Base-by-base conservation (phyloP, 2,329 filamentous ascomycete genomes). In the Claviceps monticola region DNA sequence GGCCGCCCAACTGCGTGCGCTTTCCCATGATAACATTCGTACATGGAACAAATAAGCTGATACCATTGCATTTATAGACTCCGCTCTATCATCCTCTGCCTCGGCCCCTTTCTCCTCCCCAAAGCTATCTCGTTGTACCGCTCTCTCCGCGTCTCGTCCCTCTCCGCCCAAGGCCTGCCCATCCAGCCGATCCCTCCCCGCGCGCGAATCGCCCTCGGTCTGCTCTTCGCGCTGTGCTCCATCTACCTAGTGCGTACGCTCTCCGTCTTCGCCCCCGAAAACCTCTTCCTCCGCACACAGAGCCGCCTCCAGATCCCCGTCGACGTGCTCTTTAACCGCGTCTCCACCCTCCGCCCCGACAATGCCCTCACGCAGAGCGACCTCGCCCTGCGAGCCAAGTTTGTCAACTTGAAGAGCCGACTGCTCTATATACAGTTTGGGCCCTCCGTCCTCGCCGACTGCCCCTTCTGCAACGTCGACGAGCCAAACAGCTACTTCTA, bases 351-450 rank as follows among this genome's bases (percentile, higher is more conserved):
- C 1, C 77, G 83, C 0, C 70, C 75, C 0, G 58, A 58, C 38
- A 58, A 59, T 42, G 57, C 58, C 9, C 72, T 87, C 2, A 83
- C 79, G 0, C 56, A 68, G 0, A 54, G 65, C 13, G 90, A 97
- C 68, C 72, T 79, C 49, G 68, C 74, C 23, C 74, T 97, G 9
- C 77, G 81, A 50, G 68, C 72, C 26, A 83, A 83, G 59, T 82
- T 97, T 62, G 76, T 80, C 58, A 83, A 78, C 54, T 70, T 83
- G 51, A 82, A 88, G 57, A 84, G 84, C 47, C 78, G 87, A 51
- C 76, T 93, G 54, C 73, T 95, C 7, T 97, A 96, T 69, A 75
- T 94, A 50, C 82, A 85, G 54, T 94, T 82, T 67, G 93, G 93
- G 2, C 87, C 89, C 0, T 74, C 79, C 37, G 80, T 83, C 8